These are phyloP conservation scores for Aureobasidium sp. DNA, from an alignment of 2,329 filamentous ascomycete species.

Conservation along the genomic window DNA sequence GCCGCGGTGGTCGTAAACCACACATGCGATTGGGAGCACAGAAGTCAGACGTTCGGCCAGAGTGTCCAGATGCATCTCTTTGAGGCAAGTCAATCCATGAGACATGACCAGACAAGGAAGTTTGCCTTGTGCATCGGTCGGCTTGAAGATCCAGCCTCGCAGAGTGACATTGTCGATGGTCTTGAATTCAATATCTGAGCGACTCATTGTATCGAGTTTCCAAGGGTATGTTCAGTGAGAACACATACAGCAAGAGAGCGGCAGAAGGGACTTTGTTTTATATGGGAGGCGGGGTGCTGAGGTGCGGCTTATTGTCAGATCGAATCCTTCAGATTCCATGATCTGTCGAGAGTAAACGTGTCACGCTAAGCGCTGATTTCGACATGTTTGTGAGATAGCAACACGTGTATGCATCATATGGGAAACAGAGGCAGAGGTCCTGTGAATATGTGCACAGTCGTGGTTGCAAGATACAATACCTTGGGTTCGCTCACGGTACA, in stretches of 20 bases:
- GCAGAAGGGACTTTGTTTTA: neutral
- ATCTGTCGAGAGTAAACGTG: neutral
- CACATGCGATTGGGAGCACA: constrained; percentile 18
- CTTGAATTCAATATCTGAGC: constrained; percentile 10
- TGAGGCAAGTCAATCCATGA: constrained; percentile 3
- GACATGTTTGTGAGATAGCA: neutral
- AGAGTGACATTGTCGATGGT: constrained; percentile 13
- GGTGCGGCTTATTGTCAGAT: neutral
- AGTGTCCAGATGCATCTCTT: constrained; percentile 8
- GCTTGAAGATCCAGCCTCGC: constrained; percentile 12
- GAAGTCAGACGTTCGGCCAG: constrained; percentile 5
- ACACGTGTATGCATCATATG: neutral
- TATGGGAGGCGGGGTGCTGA: neutral
- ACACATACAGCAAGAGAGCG: too few relatives aligned
- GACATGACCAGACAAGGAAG: constrained; percentile 11
- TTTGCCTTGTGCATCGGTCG: neutral
- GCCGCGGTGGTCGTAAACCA: constrained; percentile 30
- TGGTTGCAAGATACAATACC: neutral
- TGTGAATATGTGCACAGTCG: neutral
- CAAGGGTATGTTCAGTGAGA: neutral
- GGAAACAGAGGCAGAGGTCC: too few relatives aligned
- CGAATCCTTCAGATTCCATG: neutral
- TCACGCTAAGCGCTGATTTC: neutral
- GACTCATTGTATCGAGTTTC: neutral
- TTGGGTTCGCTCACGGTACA: neutral